Evolutionary conservation across 352 stramenopile species (phyloP), one percentile per base, ranked within the genome.

Genomic region (Globisporangium heterothallicum): DNA sequence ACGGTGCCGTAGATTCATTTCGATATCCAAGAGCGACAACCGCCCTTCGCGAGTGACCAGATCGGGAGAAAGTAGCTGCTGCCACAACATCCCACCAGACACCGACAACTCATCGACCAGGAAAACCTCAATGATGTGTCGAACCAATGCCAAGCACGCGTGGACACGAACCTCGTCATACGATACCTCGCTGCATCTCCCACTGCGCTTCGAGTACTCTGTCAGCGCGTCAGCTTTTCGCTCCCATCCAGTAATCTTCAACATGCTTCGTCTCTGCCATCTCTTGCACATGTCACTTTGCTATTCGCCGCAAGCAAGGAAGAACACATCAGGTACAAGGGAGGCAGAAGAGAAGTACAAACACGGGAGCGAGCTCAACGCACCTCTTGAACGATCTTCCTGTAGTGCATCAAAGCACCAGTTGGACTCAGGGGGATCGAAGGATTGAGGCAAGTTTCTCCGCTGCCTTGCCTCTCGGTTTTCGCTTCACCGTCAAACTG

Each of bases 91-190:
- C 1, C 47, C 41, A 4, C 21, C 42, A 5, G 18, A 27, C 4
- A 46, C 47, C 21, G 44, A 34, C 2, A 43, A 4, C 3, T 70
- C 66, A 22, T 70, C 60, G 18, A 72, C 50, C 7, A 91, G 56
- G 43, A 88, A 91, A 9, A 61, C 61, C 14, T 91, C 74, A 29
- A 91, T 70, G 35, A 84, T 53, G 34, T 78, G 71, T 0, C 69
- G 65, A 24, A 87, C 60, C 3, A 86, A 36, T 2, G 63, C 70
- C 13, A 88, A 52, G 29, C 64, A 85, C 7, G 74, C 70, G 27
- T 88, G 77, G 4, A 86, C 70, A 4, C 68, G 74, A 1, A 77
- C 50, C 60, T 88, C 77, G 40, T 84, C 66, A 42, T 70, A 86
- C 3, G 40, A 18, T 0, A 35, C 21, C 6, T 54, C 26, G 6